Percentiles rank a stretch among this genome's conserved stretches.
These are phyloP conservation scores for Pestalotiopsis fici DNA, from an alignment of 2,329 filamentous ascomycete species.

Conservation along the genomic window DNA sequence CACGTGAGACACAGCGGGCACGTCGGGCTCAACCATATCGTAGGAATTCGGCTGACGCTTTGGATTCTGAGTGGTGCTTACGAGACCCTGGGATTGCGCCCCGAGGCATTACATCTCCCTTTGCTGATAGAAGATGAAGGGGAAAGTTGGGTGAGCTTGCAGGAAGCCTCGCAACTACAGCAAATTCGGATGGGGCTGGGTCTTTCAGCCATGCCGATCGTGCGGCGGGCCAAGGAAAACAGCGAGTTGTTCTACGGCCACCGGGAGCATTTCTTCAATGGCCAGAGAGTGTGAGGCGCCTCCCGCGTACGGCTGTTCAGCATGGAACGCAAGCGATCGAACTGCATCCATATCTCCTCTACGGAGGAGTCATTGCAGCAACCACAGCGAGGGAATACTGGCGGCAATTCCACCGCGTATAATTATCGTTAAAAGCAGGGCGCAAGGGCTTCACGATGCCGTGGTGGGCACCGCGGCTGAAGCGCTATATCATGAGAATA, in stretches of 20 bases:
- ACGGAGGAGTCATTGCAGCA: neutral
- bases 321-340: neutral
- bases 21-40: neutral
- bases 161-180: neutral
- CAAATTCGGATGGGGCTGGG: neutral
- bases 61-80: neutral
- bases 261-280: neutral
- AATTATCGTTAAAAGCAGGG: no score
- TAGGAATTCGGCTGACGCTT: neutral
- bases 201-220: conserved; percentile 1
- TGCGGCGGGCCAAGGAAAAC: neutral
- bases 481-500: no score
- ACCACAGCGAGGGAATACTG: no score
- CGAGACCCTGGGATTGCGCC: neutral
- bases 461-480: no score
- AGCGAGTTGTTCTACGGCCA: neutral
- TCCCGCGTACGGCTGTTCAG: neutral
- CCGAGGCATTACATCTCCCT: neutral
- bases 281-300: neutral
- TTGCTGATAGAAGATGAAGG: neutral
- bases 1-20: conserved; percentile 1
- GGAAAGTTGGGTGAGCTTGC: neutral
- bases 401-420: no score
- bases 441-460: no score
- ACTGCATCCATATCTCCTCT: neutral